A percentile compares a stretch with the other conserved stretches of the same genome.
Evolutionary conservation across 208 protist species (phyloP).

Genomic region (Acanthamoeba castellanii): DNA sequence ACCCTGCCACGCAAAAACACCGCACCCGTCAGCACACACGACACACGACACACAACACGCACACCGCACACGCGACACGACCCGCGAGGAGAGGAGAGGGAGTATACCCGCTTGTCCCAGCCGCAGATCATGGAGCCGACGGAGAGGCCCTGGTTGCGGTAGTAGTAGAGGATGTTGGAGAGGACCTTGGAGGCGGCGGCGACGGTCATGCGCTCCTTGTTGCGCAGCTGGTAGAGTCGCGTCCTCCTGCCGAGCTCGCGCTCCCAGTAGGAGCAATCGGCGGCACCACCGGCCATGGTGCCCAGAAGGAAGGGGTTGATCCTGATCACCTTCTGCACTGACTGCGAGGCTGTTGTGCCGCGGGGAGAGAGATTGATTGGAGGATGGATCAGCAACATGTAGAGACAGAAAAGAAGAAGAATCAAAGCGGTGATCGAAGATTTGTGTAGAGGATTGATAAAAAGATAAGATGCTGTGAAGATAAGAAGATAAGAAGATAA

Average conservation of each 20-base stretch:
- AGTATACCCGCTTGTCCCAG: conserved; percentile 94
- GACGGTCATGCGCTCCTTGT: conserved; percentile 98
- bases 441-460: too few relatives aligned
- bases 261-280: conserved; percentile 99
- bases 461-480: too few relatives aligned
- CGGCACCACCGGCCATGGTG: conserved; percentile 99
- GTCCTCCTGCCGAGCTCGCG: conserved; percentile 97
- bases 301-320: conserved; percentile 99
- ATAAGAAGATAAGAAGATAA: too few relatives aligned
- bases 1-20: conserved; percentile 84
- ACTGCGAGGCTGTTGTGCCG: conserved; percentile 95
- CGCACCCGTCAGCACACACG: not conserved
- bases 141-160: conserved; percentile 97
- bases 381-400: not conserved
- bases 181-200: conserved; percentile 99
- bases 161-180: conserved; percentile 98
- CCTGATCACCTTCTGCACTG: conserved; percentile 99
- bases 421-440: not conserved
- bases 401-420: not conserved
- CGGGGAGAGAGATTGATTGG: not conserved
- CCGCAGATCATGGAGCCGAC: conserved; percentile 99
- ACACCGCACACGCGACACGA: too few relatives aligned
- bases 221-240: conserved; percentile 95
- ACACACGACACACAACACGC: too few relatives aligned
- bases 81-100: not conserved